Conservation (phyloP, 352 stramenopile genomes). For the Globisporangium polare region DNA sequence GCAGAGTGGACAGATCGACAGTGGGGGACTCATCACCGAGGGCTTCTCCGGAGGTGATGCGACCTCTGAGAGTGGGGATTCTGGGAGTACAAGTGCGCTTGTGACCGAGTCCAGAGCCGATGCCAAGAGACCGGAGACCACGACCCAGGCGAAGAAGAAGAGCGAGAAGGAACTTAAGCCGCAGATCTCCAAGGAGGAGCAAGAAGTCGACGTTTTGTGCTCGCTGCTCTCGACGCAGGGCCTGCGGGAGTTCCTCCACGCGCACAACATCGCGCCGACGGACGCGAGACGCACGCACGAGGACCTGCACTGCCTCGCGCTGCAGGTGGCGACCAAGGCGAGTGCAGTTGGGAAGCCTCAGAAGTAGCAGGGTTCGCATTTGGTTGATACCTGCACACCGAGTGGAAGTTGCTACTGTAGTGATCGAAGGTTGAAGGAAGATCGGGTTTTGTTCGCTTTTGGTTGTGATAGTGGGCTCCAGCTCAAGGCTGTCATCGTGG, state of each 20-base stretch:
- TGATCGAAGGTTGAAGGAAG: too few species aligned
- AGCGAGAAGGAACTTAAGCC: neutral
- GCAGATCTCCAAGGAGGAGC: constrained; percentile 24
- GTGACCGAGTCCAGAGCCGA: constrained; percentile 24
- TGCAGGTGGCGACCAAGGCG: constrained; percentile 32
- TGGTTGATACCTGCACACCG: too few species aligned
- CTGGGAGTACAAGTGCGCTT: constrained; percentile 7
- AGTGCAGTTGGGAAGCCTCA: neutral
- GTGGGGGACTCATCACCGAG: constrained; percentile 27
- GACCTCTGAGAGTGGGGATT: neutral
- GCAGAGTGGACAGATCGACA: constrained; percentile 49
- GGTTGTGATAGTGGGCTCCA: too few species aligned
- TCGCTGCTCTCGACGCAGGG: constrained; percentile 75
- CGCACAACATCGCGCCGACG: constrained; percentile 46
- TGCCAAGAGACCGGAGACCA: constrained; percentile 3
- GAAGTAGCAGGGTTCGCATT: too few species aligned
- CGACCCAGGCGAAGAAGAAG: neutral
- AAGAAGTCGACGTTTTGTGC: constrained; percentile 73
- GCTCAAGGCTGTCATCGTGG: too few species aligned
- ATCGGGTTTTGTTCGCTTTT: too few species aligned
- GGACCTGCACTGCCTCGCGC: constrained; percentile 69
- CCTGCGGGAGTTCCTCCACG: constrained; percentile 59
- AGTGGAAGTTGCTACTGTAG: too few species aligned
- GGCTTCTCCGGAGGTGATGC: constrained; percentile 23
- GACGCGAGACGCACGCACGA: constrained; percentile 36